Conservation (phyloP, 441 rosid species). For the Pelargonium australe region DNA sequence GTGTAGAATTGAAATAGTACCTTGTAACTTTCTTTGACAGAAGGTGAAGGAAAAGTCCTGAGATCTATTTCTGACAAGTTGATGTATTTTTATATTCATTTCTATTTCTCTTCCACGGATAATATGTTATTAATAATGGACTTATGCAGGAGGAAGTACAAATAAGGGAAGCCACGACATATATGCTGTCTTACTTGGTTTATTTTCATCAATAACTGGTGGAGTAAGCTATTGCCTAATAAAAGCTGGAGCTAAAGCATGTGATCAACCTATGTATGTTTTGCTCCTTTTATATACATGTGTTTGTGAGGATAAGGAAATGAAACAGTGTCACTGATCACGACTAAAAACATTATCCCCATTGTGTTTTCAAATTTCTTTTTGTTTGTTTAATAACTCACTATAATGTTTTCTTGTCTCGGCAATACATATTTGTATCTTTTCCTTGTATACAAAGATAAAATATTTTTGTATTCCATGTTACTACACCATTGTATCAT, state of each 20-base stretch:
- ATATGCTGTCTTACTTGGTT: conserved; percentile 48
- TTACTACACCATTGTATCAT: background rate
- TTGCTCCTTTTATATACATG: conserved; percentile 10
- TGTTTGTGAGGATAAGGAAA: background rate
- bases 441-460: background rate
- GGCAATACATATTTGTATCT: background rate
- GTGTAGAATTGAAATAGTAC: background rate
- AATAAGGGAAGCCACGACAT: conserved; percentile 37
- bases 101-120: background rate
- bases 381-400: background rate
- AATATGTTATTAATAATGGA: background rate
- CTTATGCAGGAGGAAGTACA: conserved; percentile 10
- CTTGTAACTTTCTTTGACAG: background rate
- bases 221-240: conserved; percentile 79
- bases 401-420: background rate
- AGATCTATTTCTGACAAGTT: background rate
- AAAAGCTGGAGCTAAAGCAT: conserved; percentile 73
- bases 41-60: background rate
- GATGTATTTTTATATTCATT: background rate
- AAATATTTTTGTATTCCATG: background rate
- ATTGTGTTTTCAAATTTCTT: background rate
- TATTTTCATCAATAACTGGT: conserved; percentile 68
- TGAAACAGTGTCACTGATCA: background rate
- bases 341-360: too few relatives aligned
- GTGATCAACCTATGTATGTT: conserved; percentile 83